phyloP scores from a whole-genome alignment of 768 basidiomycete genomes.

The Tricholoma flavovirens region DNA sequence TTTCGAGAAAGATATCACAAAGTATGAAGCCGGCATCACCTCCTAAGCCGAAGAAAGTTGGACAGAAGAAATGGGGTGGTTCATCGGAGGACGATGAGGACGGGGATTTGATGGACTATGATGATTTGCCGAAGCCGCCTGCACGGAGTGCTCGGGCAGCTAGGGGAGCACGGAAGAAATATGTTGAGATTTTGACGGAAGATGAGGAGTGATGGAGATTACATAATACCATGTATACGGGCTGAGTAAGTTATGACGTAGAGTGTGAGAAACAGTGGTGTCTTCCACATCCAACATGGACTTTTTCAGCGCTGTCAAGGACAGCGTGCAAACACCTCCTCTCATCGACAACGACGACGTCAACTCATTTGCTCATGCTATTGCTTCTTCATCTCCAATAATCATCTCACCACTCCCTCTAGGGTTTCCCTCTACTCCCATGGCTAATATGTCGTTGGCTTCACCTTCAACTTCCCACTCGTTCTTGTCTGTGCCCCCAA shows the following conservation, averaged over 20 bases:
- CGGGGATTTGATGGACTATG: slow-evolving; percentile 34
- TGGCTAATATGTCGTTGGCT: slow-evolving; percentile 16
- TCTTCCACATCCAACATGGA: slow-evolving; percentile 21
- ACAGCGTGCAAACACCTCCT: slow-evolving; percentile 10
- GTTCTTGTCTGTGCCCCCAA: slow-evolving; percentile 22
- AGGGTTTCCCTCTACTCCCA: slow-evolving; percentile 17
- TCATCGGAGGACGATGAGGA: slow-evolving; percentile 46
- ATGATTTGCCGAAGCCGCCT: slow-evolving; percentile 34
- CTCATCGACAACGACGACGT: slow-evolving; percentile 21
- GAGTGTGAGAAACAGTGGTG: no score
- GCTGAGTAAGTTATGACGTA: slow-evolving; percentile 19
- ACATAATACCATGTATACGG: no score
- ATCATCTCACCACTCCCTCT: slow-evolving; percentile 7
- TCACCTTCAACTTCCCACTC: slow-evolving; percentile 1
- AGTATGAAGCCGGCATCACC: slow-evolving; percentile 56
- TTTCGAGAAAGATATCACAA: slow-evolving; percentile 46
- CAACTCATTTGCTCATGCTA: slow-evolving; percentile 50
- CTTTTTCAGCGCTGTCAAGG: slow-evolving; percentile 35
- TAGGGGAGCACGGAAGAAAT: slow-evolving; percentile 48
- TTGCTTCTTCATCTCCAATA: slow-evolving; percentile 27
- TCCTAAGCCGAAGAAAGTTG: slow-evolving; percentile 34
- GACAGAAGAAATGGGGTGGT: slow-evolving; percentile 23
- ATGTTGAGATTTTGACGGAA: slow-evolving; percentile 53
- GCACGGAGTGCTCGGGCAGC: slow-evolving; percentile 28
- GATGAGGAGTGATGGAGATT: slow-evolving; percentile 27